These are phyloP conservation scores for Colletotrichum ledebouriae DNA, from an alignment of 2,329 filamentous ascomycete genomes.

Conservation along the genomic window DNA sequence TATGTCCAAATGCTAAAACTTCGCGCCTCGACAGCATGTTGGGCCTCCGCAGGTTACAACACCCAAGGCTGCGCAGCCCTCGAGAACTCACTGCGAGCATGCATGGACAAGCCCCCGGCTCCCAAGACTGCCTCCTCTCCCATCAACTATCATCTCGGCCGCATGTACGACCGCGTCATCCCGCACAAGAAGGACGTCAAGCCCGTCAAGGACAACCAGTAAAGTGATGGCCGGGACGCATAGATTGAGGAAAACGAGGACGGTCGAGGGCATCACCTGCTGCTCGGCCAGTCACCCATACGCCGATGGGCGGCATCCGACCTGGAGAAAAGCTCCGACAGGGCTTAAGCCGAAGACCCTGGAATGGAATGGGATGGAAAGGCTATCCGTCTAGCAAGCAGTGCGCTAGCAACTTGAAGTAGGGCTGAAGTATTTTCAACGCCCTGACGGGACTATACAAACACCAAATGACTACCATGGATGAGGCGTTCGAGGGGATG, in stretches of 20 bases:
- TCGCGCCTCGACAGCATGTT: slow-evolving; percentile 73
- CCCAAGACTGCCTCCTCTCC: slow-evolving; percentile 71
- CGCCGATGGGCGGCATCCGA: too few relatives aligned
- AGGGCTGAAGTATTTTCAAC: too few relatives aligned
- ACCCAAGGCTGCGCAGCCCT: slow-evolving; percentile 69
- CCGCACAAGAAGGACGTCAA: slow-evolving; percentile 32
- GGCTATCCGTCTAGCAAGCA: too few relatives aligned
- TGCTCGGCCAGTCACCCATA: too few relatives aligned
- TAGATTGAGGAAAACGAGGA: not conserved
- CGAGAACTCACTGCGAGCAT: slow-evolving; percentile 72
- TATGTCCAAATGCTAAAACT: slow-evolving; percentile 17
- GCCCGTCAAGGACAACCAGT: slow-evolving; percentile 29
- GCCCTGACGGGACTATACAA: not conserved
- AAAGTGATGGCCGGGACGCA: not conserved
- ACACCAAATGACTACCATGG: slow-evolving; percentile 3
- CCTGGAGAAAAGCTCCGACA: too few relatives aligned
- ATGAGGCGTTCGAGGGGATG: slow-evolving; percentile 35
- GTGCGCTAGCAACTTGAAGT: too few relatives aligned
- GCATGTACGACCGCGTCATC: slow-evolving; percentile 70
- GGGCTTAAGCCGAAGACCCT: too few relatives aligned
- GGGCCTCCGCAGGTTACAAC: slow-evolving; percentile 83
- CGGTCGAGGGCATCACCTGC: not conserved
- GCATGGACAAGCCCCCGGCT: slow-evolving; percentile 83
- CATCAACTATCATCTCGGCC: slow-evolving; percentile 92
- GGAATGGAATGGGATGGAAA: too few relatives aligned